phyloP scores from a whole-genome alignment of 768 basidiomycete genomes.

The Lactarius akahatsu region DNA sequence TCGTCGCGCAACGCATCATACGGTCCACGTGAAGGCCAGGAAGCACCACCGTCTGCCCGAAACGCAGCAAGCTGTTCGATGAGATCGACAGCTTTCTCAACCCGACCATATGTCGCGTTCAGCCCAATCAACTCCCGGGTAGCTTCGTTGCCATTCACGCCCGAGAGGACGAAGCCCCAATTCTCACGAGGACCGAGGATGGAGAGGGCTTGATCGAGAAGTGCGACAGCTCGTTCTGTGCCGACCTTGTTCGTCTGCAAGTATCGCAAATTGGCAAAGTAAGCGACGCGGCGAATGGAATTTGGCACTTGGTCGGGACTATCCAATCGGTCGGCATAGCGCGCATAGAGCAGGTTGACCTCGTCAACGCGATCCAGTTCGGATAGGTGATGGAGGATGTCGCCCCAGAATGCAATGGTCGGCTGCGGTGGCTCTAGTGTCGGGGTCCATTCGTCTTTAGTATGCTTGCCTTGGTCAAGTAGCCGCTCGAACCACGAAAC shows the following conservation, averaged over 20 bases:
- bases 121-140: constrained; percentile 28
- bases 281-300: constrained; percentile 43
- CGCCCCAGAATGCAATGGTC: constrained; percentile 51
- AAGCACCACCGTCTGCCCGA: constrained; percentile 18
- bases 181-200: constrained; percentile 18
- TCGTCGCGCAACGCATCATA: not conserved
- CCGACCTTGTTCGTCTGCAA: constrained; percentile 31
- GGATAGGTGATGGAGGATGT: constrained; percentile 61
- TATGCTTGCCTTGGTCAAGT: constrained; percentile 42
- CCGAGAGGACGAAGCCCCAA: constrained; percentile 14
- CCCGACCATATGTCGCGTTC: constrained; percentile 31
- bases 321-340: constrained; percentile 40
- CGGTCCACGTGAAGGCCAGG: constrained; percentile 11
- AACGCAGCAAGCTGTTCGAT: constrained; percentile 25
- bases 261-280: constrained; percentile 42
- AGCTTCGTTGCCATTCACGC: constrained; percentile 21
- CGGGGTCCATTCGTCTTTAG: constrained; percentile 43
- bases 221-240: constrained; percentile 19
- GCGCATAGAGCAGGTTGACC: constrained; percentile 54
- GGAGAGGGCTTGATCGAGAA: constrained; percentile 32
- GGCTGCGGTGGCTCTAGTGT: constrained; percentile 50
- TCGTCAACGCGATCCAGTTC: constrained; percentile 48
- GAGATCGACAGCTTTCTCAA: constrained; percentile 33
- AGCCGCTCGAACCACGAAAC: constrained; percentile 71
- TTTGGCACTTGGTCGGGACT: constrained; percentile 26